Base-by-base conservation (phyloP, 129 eudicot genomes). In the Lactuca saligna region DNA sequence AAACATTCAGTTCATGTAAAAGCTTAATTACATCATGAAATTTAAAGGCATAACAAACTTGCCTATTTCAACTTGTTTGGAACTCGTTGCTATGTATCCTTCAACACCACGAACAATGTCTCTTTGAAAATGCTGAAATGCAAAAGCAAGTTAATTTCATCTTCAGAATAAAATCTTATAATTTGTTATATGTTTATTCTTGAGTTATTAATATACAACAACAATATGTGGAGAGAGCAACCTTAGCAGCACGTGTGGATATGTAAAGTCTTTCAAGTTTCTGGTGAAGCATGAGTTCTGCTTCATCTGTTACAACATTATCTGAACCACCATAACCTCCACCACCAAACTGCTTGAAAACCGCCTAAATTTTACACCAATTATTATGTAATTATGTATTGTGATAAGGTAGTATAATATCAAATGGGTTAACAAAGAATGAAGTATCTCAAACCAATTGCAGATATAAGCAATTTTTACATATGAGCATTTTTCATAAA, bases 71-170 rank as follows among this genome's bases (percentile, higher is more conserved):
- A 93, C 90, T 82, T 89, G 98, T 76, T 89, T 93, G 78, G 96
- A 86, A 63, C 91, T 92, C 46, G 98, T 89, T 50, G 84, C 90
- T 57, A 93, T 93, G 77, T 86, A 93, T 29, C 96, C 98, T 81
- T 93, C 96, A 69, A 89, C 92, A n/a, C 96, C 95, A 72, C 98
- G 98, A 46, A 86, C 96, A 68, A 93, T 86, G 86, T 93, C 98
- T 77, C 95, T 86, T 87, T 93, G 98, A 77, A 86, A 86, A 71
- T 89, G 98, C 98, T 93, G 92, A 42, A 62, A 68, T 57, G 57
- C 48, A 17, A 61, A 58, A 61, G 32, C 15, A 53, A 25, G 31
- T 32, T 41, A 31, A 7, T 54, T 76, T 61, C 51, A 61, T 76
- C 25, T 61, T 37, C 69, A 15, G 55, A 50, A 38, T 11, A 58